phyloP scores from a whole-genome alignment of 139 green algal genomes.

The Coccomyxa sp. region DNA sequence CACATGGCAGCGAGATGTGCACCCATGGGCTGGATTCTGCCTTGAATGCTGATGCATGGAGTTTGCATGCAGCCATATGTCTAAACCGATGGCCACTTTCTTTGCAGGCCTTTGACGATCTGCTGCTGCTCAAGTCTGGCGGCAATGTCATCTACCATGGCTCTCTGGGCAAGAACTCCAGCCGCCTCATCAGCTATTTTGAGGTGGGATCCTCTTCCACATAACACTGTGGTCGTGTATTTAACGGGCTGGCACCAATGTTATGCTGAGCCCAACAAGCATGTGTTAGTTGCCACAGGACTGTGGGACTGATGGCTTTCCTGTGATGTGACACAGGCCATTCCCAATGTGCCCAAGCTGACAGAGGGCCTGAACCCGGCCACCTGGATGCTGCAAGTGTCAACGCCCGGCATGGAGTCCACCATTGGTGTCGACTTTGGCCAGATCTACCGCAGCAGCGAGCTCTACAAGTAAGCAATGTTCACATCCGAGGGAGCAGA shows the following conservation, averaged over 20 bases:
- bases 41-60: too few species aligned
- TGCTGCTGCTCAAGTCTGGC: conserved; percentile 68
- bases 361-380: conserved; percentile 61
- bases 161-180: conserved; percentile 37
- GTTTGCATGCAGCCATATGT: too few species aligned
- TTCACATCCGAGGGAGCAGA: too few species aligned
- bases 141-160: conserved; percentile 50
- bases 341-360: conserved; percentile 27
- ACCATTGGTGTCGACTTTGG: conserved; percentile 28
- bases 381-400: conserved; percentile 71
- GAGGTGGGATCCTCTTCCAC: conserved; percentile 5
- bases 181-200: conserved; percentile 51
- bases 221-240: not conserved
- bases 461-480: conserved; percentile 7
- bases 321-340: conserved; percentile 7
- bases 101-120: conserved; percentile 47
- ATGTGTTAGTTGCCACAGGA: too few species aligned
- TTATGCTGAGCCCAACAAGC: too few species aligned
- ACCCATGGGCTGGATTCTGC: too few species aligned
- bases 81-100: too few species aligned
- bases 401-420: conserved; percentile 27
- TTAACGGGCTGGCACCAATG: not conserved
- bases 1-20: too few species aligned
- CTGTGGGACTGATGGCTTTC: not conserved
- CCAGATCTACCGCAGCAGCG: conserved; percentile 18